phyloP scores from a whole-genome alignment of 352 stramenopile species.

The Albugo candida region DNA sequence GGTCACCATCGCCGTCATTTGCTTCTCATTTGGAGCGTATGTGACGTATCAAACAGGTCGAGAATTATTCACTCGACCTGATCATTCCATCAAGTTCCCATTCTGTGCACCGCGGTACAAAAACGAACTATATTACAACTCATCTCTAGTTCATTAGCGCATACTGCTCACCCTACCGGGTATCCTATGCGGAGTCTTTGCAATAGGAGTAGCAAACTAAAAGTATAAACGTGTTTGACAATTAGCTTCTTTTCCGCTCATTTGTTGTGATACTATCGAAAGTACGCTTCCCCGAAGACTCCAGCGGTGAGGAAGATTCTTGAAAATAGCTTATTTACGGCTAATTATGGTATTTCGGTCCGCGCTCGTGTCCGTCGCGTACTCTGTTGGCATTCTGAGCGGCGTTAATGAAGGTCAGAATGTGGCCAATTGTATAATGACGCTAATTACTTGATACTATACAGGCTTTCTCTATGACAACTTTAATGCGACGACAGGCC shows the following conservation, averaged over 20 bases:
- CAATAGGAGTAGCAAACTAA: background rate
- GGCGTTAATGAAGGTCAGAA: background rate
- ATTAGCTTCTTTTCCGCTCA: background rate
- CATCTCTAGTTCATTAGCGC: background rate
- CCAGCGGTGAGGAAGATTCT: background rate
- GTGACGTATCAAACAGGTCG: constrained; percentile 4
- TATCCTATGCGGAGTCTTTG: too few relatives aligned
- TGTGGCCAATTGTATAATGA: background rate
- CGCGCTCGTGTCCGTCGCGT: background rate
- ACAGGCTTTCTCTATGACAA: constrained; percentile 63
- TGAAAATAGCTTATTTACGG: background rate
- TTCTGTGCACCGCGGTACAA: background rate
- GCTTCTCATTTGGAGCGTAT: constrained; percentile 5
- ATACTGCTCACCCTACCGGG: too few relatives aligned
- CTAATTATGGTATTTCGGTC: background rate
- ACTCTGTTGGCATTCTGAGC: background rate
- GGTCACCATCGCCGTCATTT: constrained; percentile 4
- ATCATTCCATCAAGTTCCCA: background rate
- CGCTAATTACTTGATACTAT: background rate
- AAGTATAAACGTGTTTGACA: background rate
- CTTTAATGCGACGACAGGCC: constrained; percentile 66
- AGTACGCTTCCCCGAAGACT: background rate
- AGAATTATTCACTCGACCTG: constrained; percentile 4
- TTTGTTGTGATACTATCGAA: background rate
- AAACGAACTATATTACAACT: background rate